These are phyloP conservation scores for Cordyceps farinosa DNA, from an alignment of 2,329 filamentous ascomycete genomes.

Conservation along the genomic window DNA sequence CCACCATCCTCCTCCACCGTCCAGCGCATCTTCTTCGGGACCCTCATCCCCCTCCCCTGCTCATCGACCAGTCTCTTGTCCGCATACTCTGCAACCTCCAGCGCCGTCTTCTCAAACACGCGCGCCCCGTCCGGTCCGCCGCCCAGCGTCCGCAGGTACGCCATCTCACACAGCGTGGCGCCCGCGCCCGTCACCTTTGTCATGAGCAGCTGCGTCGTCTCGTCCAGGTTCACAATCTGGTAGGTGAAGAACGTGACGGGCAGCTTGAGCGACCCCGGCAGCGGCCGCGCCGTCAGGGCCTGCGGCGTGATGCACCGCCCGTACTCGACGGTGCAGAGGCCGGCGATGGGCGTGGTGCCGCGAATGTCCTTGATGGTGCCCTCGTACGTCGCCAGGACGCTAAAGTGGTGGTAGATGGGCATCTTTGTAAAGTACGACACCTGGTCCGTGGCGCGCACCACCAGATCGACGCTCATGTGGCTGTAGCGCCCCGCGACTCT, in stretches of 20 bases:
- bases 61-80: neutral
- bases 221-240: neutral
- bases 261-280: neutral
- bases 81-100: neutral
- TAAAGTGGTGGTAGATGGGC: neutral
- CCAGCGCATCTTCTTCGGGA: neutral
- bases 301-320: neutral
- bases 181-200: neutral
- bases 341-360: neutral
- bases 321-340: conserved; percentile 2
- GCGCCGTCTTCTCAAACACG: neutral
- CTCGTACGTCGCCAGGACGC: neutral
- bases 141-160: neutral
- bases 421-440: conserved; percentile 1
- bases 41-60: neutral
- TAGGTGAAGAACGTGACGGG: neutral
- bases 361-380: neutral
- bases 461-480: neutral
- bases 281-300: neutral
- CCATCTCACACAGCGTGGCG: neutral
- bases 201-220: neutral
- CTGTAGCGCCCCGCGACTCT: neutral
- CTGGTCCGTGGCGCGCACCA: neutral
- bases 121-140: neutral
- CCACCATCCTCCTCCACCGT: neutral